Base-by-base conservation (phyloP, 345 rosid genomes). In the Arabis hirsuta region DNA sequence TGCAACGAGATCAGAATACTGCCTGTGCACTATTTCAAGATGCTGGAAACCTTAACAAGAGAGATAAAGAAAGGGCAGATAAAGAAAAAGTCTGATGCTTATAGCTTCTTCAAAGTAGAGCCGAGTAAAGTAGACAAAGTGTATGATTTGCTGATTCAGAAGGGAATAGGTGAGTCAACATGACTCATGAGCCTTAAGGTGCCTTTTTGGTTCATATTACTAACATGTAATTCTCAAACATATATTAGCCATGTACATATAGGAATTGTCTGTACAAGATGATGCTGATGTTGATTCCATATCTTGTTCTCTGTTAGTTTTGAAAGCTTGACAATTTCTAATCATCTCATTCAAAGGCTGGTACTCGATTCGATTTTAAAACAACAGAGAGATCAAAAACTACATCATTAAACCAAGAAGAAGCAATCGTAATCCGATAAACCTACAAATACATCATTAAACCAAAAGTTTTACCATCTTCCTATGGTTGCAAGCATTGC, bases 1-100 rank as follows among this genome's bases (percentile, higher is more conserved):
- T 95, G 99, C 53, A 42, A 78, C 7, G 97, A 91, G 79, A 81
- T 78, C 50, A 85, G 90, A 78, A 74, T 89, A 69, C 80, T 91
- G n/a, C 99, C 97, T 7, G 61, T 88, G 4, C 96, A 95, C 64
- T 95, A 95, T 77, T 87, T 95, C 44, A 85, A 81, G 42, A 90
- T 95, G 93, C 73, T 88, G 63, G 89, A 91, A 60, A 80, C 71
- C 19, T 74, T 95, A 79, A 84, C 93, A 12, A 67, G 53, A 24
- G 91, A 85, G 83, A 81, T 91, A 16, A 61, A 80, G 84, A 85
- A 77, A 60, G 96, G 96, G 63, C 84, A 72, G 45, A 67, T 95
- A 26, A 82, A 79, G 71, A 80, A 82, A 60, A 95, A 87, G 81
- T 77, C 95, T 5, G 98, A 91, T 74, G 97, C 98, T 12, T 83